Percentiles rank a stretch among this genome's conserved stretches.
These are phyloP conservation scores for Chiua sp. DNA, from an alignment of 1,284 basidiomycete species.

Conservation along the genomic window DNA sequence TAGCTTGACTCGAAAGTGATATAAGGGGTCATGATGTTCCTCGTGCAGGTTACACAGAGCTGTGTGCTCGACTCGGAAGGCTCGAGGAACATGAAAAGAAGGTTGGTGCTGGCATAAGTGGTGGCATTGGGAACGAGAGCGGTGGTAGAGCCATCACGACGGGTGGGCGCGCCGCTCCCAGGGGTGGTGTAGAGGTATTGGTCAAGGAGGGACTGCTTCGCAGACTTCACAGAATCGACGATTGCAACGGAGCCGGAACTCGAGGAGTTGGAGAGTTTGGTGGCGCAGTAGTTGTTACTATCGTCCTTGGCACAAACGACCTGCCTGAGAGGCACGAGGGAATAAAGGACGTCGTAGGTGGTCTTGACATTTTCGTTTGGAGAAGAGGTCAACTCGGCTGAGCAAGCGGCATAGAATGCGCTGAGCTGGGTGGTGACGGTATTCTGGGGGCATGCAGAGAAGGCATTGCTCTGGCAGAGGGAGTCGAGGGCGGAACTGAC, in stretches of 20 bases:
- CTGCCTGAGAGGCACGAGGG: slow-evolving; percentile 63
- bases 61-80: slow-evolving; percentile 50
- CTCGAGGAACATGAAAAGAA: slow-evolving; percentile 82
- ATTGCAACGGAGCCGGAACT: slow-evolving; percentile 24
- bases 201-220: slow-evolving; percentile 21
- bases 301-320: slow-evolving; percentile 81
- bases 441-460: slow-evolving; percentile 59
- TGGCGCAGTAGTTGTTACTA: slow-evolving; percentile 70
- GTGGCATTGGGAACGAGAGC: slow-evolving; percentile 66
- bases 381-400: slow-evolving; percentile 63
- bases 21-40: slow-evolving; percentile 75
- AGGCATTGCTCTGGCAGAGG: slow-evolving; percentile 58
- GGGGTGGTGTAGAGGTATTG: slow-evolving; percentile 23
- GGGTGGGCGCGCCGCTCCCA: slow-evolving; percentile 26
- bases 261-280: slow-evolving; percentile 38
- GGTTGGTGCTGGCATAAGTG: slow-evolving; percentile 65
- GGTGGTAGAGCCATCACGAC: slow-evolving; percentile 36
- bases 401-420: slow-evolving; percentile 73
- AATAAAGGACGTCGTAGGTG: slow-evolving; percentile 83
- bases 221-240: slow-evolving; percentile 13
- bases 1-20: slow-evolving; percentile 72
- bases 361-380: slow-evolving; percentile 55
- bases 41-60: slow-evolving; percentile 86
- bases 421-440: slow-evolving; percentile 66
- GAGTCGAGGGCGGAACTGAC: slow-evolving; percentile 59